Base-by-base conservation (phyloP, 1,284 basidiomycete genomes). In the Chalciporus piperatoides region DNA sequence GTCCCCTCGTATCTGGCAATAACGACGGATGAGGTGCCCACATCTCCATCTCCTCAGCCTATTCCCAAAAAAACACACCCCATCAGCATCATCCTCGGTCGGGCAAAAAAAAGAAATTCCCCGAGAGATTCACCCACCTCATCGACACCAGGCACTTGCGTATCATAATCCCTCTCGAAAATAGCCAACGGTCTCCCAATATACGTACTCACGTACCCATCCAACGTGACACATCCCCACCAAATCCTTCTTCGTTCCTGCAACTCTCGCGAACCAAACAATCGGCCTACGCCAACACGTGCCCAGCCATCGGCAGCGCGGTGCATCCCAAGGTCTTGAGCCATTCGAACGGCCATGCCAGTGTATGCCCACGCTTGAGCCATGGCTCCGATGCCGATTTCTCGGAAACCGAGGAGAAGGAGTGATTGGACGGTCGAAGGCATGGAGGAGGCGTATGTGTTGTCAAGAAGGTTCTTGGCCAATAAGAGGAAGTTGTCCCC, bases 381-480 rank as follows among this genome's bases (percentile, higher is more conserved):
- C 91, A 91, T 93, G 12, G 86, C 86, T 21, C 91, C 91, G 51
- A 91, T 87, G 1, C 90, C 90, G 27, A 91, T 79, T 68, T 93
- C 90, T 15, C 90, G 77, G 64, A 88, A 92, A 7, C 84, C 85
- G 68, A 92, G 77, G 21, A 93, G 73, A 4, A 93, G 73, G 21
- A 93, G 69, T 6, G 90, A 82, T 63, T 92, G 90, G 46, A 83
- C 84, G 0, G 86, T 90, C 19, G 81, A 78, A 8, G 87, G 76
- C 12, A 81, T 71, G 2, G 72, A 83, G 15, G 77, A 77, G 1
- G 84, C 79, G 57, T 88, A 89, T 3, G 79, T 75, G 46, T 71
- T 71, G 64, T 86, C 80, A 11, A 92, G 72, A n/a, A 90, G 69
- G 15, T 70, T 65, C 60, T 89, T 89, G 14, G 90, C 91, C 44